Base-by-base conservation (phyloP, 768 basidiomycete species). In the Lentinula guzmanii region DNA sequence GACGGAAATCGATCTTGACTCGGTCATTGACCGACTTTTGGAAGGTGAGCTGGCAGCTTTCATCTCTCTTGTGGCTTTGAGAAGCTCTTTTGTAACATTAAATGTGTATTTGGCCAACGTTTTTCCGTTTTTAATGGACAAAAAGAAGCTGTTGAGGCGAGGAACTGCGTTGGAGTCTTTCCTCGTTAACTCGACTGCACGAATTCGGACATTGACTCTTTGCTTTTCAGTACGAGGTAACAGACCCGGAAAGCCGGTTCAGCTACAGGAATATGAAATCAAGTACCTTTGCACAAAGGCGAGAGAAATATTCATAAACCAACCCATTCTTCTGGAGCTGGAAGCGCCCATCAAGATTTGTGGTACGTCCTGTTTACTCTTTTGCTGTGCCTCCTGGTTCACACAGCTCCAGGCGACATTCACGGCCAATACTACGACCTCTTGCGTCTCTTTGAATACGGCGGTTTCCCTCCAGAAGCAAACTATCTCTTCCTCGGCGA, bases 301-400 rank as follows among this genome's bases (percentile, higher is more conserved):
- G 56, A 83, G 96, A 67, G 97, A 99, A 78, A 98, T 99, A 72
- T 98, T 99, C 80, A 98, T 99, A 78, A 93, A 92, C 77, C 96
- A 99, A 74, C 96, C 96, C 64, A 98, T 98, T 73, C 80, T 98
- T 63, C 84, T 98, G 74, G 96, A 98, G 78, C 81, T 98, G 67
- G 97, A 98, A 75, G 97, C 96, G 56, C 96, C 96, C 68, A 98
- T 99, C 80, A 99, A 99, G 87, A 99, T 99, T 74, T 98, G 97
- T 73, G 96, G 96, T 96, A 66, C 68, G 93, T 79, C 37, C 58
- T 58, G 60, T 65, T 16, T 58, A 18, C 37, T 43, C 13, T 11
- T 39, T 61, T 53, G 65, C 65, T 67, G 71, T 69, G 65, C 46
- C 65, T 21, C 52, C 57, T 65, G 59, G 60, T 62, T 65, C 37